Base-by-base conservation (phyloP, 257 asterid genomes). In the Lavandula angustifolia region DNA sequence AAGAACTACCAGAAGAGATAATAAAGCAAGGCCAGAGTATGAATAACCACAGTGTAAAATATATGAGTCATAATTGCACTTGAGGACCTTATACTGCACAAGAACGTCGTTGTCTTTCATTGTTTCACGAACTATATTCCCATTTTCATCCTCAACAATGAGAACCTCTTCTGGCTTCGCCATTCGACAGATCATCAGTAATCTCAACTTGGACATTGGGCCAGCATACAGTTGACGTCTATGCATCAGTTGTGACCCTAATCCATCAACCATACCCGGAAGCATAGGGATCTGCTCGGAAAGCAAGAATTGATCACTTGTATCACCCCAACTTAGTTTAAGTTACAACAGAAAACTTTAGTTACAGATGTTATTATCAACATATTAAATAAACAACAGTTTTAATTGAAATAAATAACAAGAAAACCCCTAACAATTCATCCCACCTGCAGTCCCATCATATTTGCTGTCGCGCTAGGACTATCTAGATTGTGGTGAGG, bases 121-220 rank as follows among this genome's bases (percentile, higher is more conserved):
- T 3, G 97, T 90, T 78, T 90, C 97, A 63, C 97, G 94, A 74
- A 90, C 97, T 66, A 90, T 84, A 75, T 90, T 90, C 57, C 97
- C 97, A 78, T 90, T 90, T 70, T 90, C 95, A 83, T 90, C 97
- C 76, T 90, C 96, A 60, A 91, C 96, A 61, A 91, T 78, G 66
- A 91, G 78, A 82, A 91, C 96, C 71, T 91, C 97, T 81, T 91
- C 97, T 41, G 97, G 97, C 79, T 90, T 90, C 3, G 97, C 97
- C 97, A 90, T 90, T 70, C 96, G 96, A 37, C 95, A 87, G 75
- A 90, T 90, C 95, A 85, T 90, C 50, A 90, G 87, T 53, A 75
- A 64, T 71, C 97, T 90, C 86, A 90, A 77, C 74, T 87, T 90
- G 42, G 97, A 90, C 97, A 87, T 84, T 32, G 96, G 90, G 54